phyloP scores from a whole-genome alignment of 2,329 filamentous ascomycete genomes.

The Talaromyces sp. region DNA sequence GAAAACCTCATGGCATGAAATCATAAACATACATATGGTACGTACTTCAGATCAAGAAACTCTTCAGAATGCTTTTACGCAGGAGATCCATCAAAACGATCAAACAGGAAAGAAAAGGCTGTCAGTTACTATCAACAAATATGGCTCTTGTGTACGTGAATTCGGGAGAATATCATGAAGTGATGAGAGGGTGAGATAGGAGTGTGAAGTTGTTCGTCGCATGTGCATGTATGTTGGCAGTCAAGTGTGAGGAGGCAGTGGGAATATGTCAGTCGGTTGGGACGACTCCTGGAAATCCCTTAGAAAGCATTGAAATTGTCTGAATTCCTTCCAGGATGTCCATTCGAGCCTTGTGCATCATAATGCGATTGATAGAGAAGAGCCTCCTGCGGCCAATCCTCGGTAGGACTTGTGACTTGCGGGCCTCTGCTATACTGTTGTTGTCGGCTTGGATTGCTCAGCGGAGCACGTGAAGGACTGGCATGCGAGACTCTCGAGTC shows the following conservation, averaged over 20 bases:
- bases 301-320: conserved; percentile 4
- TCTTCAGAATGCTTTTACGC: conserved; percentile 5
- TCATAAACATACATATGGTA: conserved; percentile 1
- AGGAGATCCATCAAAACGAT: not conserved
- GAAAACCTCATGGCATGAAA: not conserved
- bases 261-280: not conserved
- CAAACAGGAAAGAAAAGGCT: not conserved
- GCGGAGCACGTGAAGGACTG: not conserved
- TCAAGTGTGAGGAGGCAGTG: not conserved
- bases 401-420: conserved; percentile 17
- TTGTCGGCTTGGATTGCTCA: conserved; percentile 27
- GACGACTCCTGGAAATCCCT: not conserved
- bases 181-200: not conserved
- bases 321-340: not conserved
- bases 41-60: not conserved
- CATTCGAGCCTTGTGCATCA: conserved; percentile 4
- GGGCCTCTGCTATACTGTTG: conserved; percentile 24
- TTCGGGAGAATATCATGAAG: not conserved
- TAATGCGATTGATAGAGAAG: conserved; percentile 34
- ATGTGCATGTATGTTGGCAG: not conserved
- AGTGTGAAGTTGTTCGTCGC: not conserved
- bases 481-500: conserved; percentile 22
- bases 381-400: conserved; percentile 41
- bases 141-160: not conserved
- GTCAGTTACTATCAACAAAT: not conserved